Conservation (phyloP, 2,329 filamentous ascomycete species). For the Clonostachys rhizophaga region DNA sequence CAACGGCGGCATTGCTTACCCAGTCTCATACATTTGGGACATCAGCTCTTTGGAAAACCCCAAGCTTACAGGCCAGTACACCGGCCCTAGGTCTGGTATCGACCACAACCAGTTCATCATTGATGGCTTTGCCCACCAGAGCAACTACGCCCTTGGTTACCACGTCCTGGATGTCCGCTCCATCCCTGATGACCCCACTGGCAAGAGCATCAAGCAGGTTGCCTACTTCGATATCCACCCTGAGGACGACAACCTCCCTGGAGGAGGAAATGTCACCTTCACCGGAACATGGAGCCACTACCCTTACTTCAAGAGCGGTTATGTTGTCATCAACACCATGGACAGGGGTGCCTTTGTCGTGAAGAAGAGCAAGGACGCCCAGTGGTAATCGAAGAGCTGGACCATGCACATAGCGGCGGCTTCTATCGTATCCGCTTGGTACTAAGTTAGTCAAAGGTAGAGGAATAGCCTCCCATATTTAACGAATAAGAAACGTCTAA, state of each 20-base stretch:
- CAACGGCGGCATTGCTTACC: conserved; percentile 29
- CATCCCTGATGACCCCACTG: not conserved
- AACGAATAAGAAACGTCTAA: too few species aligned
- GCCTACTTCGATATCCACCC: not conserved
- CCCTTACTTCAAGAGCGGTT: conserved; percentile 32
- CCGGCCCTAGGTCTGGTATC: conserved; percentile 10
- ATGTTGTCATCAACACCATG: conserved; percentile 41
- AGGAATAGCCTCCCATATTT: too few species aligned
- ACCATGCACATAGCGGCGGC: too few species aligned
- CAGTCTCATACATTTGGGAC: conserved; percentile 43
- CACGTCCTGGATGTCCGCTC: not conserved
- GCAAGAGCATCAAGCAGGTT: not conserved
- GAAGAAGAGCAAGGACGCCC: conserved; percentile 9
- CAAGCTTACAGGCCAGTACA: conserved; percentile 30
- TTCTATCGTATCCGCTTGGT: too few species aligned
- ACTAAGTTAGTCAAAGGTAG: too few species aligned
- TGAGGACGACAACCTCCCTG: conserved; percentile 32
- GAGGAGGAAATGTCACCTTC: conserved; percentile 26
- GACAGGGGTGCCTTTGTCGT: conserved; percentile 34
- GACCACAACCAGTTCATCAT: conserved; percentile 35
- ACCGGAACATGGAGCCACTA: conserved; percentile 37
- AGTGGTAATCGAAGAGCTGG: too few species aligned
- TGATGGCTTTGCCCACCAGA: not conserved
- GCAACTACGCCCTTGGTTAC: not conserved
- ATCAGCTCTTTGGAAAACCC: conserved; percentile 32